Evolutionary conservation across 176 grass and related monocot species (phyloP).

Genomic region (Hordeum vulgare): MorexV3_pseudomolecules_assembly NC_058519.1:470055353-470055852

Average conservation of each 20-base stretch:
- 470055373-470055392: conserved; percentile 12
- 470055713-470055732: neutral
- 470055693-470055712: neutral
- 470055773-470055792: neutral
- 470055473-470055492: neutral
- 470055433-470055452: neutral
- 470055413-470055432: neutral
- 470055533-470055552: conserved; percentile 33
- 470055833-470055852: neutral
- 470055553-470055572: neutral
- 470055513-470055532: neutral
- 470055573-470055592: neutral
- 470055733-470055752: neutral
- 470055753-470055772: neutral
- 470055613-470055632: conserved; percentile 6
- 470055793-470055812: neutral
- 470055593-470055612: conserved; percentile 14
- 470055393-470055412: conserved; percentile 4
- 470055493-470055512: neutral
- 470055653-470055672: neutral
- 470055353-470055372: conserved; percentile 75
- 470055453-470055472: conserved; percentile 19
- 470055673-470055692: neutral
- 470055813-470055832: neutral
- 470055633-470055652: conserved; percentile 10